These are phyloP conservation scores for Jasminum sambac DNA, from an alignment of 257 asterid genomes.

Conservation along the genomic window DNA sequence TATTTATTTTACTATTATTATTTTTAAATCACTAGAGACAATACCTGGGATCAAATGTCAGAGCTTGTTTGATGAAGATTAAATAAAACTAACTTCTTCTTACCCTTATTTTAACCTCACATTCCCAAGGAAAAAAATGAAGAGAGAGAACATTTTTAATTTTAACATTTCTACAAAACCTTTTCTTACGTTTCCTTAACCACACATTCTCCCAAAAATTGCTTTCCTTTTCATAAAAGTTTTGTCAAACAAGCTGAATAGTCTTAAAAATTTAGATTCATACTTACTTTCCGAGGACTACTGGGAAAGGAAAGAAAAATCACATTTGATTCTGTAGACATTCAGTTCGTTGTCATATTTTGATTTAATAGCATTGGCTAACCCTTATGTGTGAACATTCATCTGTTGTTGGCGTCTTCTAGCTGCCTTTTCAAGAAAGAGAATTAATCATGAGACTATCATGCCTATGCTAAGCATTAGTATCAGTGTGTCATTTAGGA, in stretches of 20 bases:
- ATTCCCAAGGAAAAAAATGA: not conserved
- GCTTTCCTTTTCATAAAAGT: too few species aligned
- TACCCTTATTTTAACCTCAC: too few species aligned
- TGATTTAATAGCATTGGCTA: not conserved
- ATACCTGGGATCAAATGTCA: not conserved
- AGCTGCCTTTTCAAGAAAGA: constrained; percentile 11
- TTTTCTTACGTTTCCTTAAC: too few species aligned
- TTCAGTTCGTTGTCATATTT: not conserved
- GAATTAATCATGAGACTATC: constrained; percentile 4
- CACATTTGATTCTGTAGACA: not conserved
- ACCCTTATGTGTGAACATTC: not conserved
- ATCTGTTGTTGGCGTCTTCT: not conserved
- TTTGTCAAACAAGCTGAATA: too few species aligned
- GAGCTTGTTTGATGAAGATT: too few species aligned
- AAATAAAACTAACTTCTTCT: too few species aligned
- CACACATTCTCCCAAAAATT: too few species aligned
- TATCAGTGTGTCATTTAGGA: not conserved
- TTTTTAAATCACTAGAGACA: not conserved
- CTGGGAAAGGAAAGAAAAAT: not conserved
- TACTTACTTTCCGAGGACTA: not conserved
- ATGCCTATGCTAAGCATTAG: not conserved
- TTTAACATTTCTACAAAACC: too few species aligned
- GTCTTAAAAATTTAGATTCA: not conserved
- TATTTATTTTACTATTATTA: too few species aligned
- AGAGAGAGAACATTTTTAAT: too few species aligned